Base-by-base conservation (phyloP, 2,329 filamentous ascomycete genomes). In the Pleurostoma richardsiae region DNA sequence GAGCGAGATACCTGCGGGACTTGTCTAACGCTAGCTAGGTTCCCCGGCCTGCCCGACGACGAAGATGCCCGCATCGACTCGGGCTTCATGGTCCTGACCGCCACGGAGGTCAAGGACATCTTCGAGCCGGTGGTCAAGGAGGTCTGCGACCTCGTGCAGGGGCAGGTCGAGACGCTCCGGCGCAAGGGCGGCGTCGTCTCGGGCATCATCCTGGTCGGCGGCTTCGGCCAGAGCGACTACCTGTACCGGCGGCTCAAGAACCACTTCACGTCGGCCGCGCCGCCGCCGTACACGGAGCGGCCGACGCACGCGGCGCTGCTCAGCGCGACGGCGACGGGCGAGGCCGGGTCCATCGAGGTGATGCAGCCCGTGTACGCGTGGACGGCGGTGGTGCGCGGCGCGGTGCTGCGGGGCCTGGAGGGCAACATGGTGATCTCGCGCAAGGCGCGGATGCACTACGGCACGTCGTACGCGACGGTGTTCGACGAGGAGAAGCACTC, bases 361-460 rank as follows among this genome's bases (percentile, higher is more conserved):
- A 88, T 91, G 78, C 87, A 92, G 65, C 86, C 86, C 1, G 76
- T 90, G 44, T 88, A 91, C 60, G 86, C 87, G 1, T 90, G 87
- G 86, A 90, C 86, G 6, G 86, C 86, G 1, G 86, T 90, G 2
- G 86, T 91, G 4, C 74, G 88, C 49, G 88, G 88, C 5, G 88
- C 88, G 0, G 87, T 90, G 6, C 65, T 91, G 44, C 73, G 86
- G 42, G 87, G 87, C 0, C 64, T 91, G 11, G 86, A 91, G 62
- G 86, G 86, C 19, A 89, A 83, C 60, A 87, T 90, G 79, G 87
- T 91, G 5, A 80, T 90, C 48, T 87, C 82, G 49, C 73, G 87
- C 42, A 82, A 86, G 62, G 83, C 85, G 42, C 76, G 87, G 53
- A 87, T 84, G 77, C 82, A 88, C 61, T 91, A 92, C 59, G 88